Percentiles rank a stretch among this genome's conserved stretches.
Conservation (phyloP, 768 basidiomycete genomes). For the Hygrocybe punicea region DNA sequence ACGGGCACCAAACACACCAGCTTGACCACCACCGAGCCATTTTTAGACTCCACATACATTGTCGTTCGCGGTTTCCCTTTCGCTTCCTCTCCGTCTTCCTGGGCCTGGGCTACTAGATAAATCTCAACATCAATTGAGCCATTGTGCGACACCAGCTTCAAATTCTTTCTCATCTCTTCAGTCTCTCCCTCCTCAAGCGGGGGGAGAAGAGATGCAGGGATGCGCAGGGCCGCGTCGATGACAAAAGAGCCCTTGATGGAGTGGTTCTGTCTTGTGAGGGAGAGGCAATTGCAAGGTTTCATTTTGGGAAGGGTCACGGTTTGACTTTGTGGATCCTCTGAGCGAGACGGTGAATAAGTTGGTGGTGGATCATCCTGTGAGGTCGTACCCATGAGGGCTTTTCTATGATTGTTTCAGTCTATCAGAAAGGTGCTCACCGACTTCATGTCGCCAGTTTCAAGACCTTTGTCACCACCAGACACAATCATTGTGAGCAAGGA, state of each 20-base stretch:
- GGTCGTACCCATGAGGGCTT: neutral
- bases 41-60: conserved; percentile 20
- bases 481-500: too few species aligned
- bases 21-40: conserved; percentile 27
- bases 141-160: conserved; percentile 33
- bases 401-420: too few species aligned
- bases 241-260: conserved; percentile 39
- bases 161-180: conserved; percentile 39
- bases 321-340: neutral
- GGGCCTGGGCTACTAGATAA: conserved; percentile 29
- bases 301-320: neutral
- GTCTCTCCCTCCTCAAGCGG: conserved; percentile 36
- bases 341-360: neutral
- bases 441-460: too few species aligned
- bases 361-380: neutral
- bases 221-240: conserved; percentile 40
- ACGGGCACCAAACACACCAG: conserved; percentile 18
- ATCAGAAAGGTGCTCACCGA: too few species aligned
- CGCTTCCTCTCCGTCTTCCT: neutral
- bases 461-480: too few species aligned
- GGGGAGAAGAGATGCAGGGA: conserved; percentile 40
- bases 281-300: conserved; percentile 36
- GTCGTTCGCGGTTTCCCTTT: conserved; percentile 13
- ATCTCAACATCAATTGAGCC: conserved; percentile 40
- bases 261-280: conserved; percentile 26